phyloP scores from a whole-genome alignment of 352 stramenopile species.

The Phytophthora uliginosa region DNA sequence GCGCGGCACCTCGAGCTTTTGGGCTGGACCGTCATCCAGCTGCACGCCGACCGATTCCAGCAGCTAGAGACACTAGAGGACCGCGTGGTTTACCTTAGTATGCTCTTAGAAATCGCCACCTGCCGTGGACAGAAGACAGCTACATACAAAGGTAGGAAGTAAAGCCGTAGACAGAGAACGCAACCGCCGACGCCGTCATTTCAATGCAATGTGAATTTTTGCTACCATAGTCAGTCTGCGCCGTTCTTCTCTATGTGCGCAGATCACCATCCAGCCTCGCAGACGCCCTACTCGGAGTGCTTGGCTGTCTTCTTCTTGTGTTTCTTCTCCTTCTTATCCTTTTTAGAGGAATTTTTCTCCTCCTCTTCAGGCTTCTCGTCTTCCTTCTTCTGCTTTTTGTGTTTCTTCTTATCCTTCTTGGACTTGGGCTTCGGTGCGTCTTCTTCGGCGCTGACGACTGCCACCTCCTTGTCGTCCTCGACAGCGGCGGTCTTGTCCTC shows the following conservation, averaged over 20 bases:
- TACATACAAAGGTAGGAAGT: slow-evolving; percentile 18
- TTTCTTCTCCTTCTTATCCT: slow-evolving; percentile 28
- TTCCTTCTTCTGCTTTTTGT: slow-evolving; percentile 50
- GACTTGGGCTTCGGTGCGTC: slow-evolving; percentile 36
- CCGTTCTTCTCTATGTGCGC: slow-evolving; percentile 19
- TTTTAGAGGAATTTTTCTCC: slow-evolving; percentile 49
- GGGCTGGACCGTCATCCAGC: slow-evolving; percentile 78
- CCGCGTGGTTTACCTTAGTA: slow-evolving; percentile 68
- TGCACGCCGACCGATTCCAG: slow-evolving; percentile 65
- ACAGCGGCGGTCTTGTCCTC: slow-evolving; percentile 36
- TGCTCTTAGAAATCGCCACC: slow-evolving; percentile 76
- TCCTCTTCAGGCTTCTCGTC: slow-evolving; percentile 38
- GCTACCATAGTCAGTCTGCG: neutral
- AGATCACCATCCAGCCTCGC: slow-evolving; percentile 3
- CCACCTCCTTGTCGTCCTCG: slow-evolving; percentile 37
- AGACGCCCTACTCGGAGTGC: slow-evolving; percentile 31
- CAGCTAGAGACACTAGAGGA: slow-evolving; percentile 58
- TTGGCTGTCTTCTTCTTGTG: slow-evolving; percentile 52
- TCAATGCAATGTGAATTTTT: slow-evolving; percentile 34
- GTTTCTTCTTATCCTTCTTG: slow-evolving; percentile 54
- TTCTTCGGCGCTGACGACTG: slow-evolving; percentile 23
- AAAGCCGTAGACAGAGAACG: slow-evolving; percentile 29
- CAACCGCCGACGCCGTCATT: slow-evolving; percentile 11
- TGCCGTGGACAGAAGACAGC: slow-evolving; percentile 30
- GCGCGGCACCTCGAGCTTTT: slow-evolving; percentile 67